Base-by-base conservation (phyloP, 2,329 filamentous ascomycete species). In the Claviceps arundinis region DNA sequence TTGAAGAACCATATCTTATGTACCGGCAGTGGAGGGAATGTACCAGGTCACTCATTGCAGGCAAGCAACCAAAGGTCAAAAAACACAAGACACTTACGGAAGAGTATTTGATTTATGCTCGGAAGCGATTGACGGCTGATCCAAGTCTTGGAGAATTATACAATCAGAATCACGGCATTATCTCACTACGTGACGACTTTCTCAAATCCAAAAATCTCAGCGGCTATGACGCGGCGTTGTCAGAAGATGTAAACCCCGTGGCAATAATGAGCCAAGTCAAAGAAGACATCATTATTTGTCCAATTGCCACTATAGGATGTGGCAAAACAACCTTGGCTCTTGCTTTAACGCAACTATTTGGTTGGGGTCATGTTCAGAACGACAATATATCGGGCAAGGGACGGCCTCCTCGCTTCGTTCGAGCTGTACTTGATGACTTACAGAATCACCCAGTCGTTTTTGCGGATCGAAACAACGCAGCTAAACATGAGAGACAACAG, bases 11-110 rank as follows among this genome's bases (percentile, higher is more conserved):
- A 0, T 98, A 98, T 65, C 73, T 98, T 55, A 94, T 98, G 89
- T 98, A 97, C 70, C 83, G 93, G 24, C 93, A 98, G 71, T 98
- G 93, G 93, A 84, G 93, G 56, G 93, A 98, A 70, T 95, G 87
- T 65, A 98, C 93, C 43, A 97, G 95, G 67, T 79, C 87, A 5
- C 69, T 97, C 53, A 96, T 98, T 58, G 63, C 76, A 1, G 85
- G 85, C 14, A 85, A 80, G 59, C 70, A 80, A 41, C 88, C 90
- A 11, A 85, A 77, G 57, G 86, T 80, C 71, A 90, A 82, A 71
- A 97, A 97, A 68, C 93, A 98, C 67, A 72, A 80, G 59, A 80
- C 84, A 58, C 93, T 98, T 59, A 98, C 93, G 0, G 84, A 94
- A 62, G 86, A 95, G 63, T 98, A 98, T 64, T 74, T 98, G 6